phyloP scores from a whole-genome alignment of 164 flowering plant species.

The Euptelea pleiosperma region DNA sequence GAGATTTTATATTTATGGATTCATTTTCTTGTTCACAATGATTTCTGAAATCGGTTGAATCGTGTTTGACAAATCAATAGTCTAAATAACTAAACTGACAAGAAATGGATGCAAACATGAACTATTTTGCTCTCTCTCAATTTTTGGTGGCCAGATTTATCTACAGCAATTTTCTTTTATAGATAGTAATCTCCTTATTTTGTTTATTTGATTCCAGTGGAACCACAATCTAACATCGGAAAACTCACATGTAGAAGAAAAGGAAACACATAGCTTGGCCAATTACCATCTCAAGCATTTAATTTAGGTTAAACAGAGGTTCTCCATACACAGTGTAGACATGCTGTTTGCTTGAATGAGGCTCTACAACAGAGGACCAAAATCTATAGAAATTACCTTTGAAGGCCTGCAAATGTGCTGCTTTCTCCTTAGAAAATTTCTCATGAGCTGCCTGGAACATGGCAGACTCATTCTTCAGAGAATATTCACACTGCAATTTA shows the following conservation, averaged over 20 bases:
- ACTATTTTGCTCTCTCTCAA: not conserved
- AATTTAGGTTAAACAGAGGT: too few species aligned
- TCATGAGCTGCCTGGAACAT: conserved; percentile 71
- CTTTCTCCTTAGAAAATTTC: conserved; percentile 70
- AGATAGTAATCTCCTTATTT: not conserved
- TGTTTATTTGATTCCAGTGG: not conserved
- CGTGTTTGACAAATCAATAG: not conserved
- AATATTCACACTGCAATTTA: conserved; percentile 61
- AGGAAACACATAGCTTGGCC: too few species aligned
- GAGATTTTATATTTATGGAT: too few species aligned
- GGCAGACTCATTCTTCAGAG: conserved; percentile 64
- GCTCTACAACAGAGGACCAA: not conserved
- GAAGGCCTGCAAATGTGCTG: conserved; percentile 56
- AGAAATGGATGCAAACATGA: not conserved
- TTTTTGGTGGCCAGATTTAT: not conserved
- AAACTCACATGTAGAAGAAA: too few species aligned
- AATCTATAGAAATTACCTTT: conserved; percentile 39
- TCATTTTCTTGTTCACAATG: not conserved
- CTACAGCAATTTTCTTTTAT: not conserved
- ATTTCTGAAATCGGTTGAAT: not conserved
- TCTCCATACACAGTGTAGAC: not conserved
- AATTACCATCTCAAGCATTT: too few species aligned
- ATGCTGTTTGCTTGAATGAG: not conserved
- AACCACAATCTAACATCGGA: not conserved
- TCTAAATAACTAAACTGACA: not conserved